Evolutionary conservation across 192 early-diverging fungal species (phyloP), one percentile per base, ranked within the genome.

Genomic region (Podila horticola): DNA sequence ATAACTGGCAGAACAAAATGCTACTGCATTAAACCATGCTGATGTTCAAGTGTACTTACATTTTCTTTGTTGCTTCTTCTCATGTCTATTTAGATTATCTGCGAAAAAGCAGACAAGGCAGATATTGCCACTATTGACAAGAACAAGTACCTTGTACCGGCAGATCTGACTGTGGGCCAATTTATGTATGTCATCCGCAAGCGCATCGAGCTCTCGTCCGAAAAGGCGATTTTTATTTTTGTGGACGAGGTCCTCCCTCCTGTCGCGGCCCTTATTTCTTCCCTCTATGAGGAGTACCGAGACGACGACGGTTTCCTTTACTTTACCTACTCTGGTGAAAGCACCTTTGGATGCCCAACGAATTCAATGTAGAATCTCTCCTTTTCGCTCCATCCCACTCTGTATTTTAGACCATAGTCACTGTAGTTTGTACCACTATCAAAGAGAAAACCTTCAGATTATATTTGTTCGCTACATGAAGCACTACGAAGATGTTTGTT

Each of bases 221-320:
- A 98, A 68, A 96, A 97, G 89, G 98, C 97, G 59, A 98, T 99
- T 82, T 98, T 98, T 84, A 96, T 99, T 73, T 99, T 99, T 90
- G 98, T 99, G 69, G 96, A 98, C 86, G 93, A 93, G 58, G 91
- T 97, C 41, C 86, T 99, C 41, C 98, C 98, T 24, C 98, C 96
- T 9, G 92, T 95, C n/a, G 93, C 95, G 7, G 95, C 95, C 8
- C 76, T 98, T 64, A 95, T 99, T 90, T 94, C 90, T 20, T 86
- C 94, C 31, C 96, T 99, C 65, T 99, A 99, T 82, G 93, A 95
- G 64, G 95, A 99, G 82, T 95, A 97, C 85, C 97, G 97, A 82
- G 97, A 98, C 83, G 95, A 98, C 38, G 98, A 99, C 79, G 97
- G 97, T 15, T 99, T 99, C 86, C 86, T 99, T 82, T 99, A 96